Base-by-base conservation (phyloP, 1,284 basidiomycete genomes). In the Papiliotrema fonsecae region DNA sequence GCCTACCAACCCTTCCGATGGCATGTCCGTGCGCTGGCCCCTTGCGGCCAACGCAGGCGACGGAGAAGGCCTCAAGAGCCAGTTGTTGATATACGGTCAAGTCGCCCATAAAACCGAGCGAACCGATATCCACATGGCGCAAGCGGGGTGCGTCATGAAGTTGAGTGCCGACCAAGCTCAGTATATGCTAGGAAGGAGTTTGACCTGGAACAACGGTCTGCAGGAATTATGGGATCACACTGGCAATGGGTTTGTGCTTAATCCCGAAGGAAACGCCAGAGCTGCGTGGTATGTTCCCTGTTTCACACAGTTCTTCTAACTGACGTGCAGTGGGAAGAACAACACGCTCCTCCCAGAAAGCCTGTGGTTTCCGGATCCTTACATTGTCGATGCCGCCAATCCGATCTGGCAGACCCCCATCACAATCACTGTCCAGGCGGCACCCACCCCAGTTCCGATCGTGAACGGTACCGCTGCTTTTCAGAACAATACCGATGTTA, bases 201-300 rank as follows among this genome's bases (percentile, higher is more conserved):
- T 45, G 30, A 37, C 34, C 26, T 45, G 44, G 44, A 36, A 45
- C n/a, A 36, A 45, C 19, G 18, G n/a, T n/a, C 19, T 34, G 14
- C 31, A 36, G 21, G n/a, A 45, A 37, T n/a, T 45, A 2, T 45
- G 35, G 24, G 44, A 45, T 6, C 36, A 45, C 19, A 45, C 44
- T 10, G 44, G 18, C 7, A 36, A 34, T 32, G 44, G 44, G 16
- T 36, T 35, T 19, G n/a, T 45, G 1, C 14, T 31, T 16, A 24
- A 42, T 11, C 13, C 16, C 1, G 10, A 24, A 13, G 24, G 9
- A 9, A 11, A 13, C 24, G 24, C 10, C 13, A 21, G 2, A 1
- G 9, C 26, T 7, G 14, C 18, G 13, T 41, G 39, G 39, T 41
- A 21, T 24, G 39, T 41, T 14, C n/a, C n/a, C n/a, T n/a, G n/a